Conservation (phyloP, 345 rosid species). For the Sonneratia caseolaris region DNA sequence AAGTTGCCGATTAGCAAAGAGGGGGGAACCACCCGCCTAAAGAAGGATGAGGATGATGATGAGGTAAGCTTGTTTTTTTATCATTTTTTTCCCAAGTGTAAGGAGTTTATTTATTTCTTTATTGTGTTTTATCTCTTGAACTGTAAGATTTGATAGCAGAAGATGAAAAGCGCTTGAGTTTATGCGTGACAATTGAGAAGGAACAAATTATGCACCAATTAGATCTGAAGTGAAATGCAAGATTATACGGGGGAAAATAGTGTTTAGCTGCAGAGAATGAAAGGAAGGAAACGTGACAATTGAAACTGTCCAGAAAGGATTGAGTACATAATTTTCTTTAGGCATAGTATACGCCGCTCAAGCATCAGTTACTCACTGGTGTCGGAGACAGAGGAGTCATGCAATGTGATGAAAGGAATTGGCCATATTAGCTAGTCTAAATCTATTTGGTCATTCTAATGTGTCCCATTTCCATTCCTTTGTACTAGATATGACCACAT, state of each 20-base stretch:
- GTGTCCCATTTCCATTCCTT: neutral
- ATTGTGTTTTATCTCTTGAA: too few relatives aligned
- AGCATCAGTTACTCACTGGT: too few relatives aligned
- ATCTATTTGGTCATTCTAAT: neutral
- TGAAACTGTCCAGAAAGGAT: neutral
- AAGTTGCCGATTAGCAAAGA: slow-evolving; percentile 89
- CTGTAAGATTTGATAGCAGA: neutral
- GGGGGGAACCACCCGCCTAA: slow-evolving; percentile 79
- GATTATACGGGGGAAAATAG: neutral
- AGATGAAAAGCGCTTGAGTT: neutral
- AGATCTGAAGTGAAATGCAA: neutral
- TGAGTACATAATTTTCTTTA: neutral
- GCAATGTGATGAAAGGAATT: neutral
- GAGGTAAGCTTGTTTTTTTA: slow-evolving; percentile 25
- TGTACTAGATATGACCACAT: neutral
- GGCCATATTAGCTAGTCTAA: neutral
- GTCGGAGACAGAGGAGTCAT: too few relatives aligned
- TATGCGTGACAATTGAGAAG: neutral
- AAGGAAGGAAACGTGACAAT: neutral
- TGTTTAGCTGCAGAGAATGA: neutral
- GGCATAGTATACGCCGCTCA: neutral
- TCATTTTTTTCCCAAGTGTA: neutral
- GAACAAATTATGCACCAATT: neutral
- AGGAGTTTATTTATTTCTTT: neutral
- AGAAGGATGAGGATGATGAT: slow-evolving; percentile 57